These are phyloP conservation scores for Plectosphaerella plurivora DNA, from an alignment of 2,329 filamentous ascomycete species.

Conservation along the genomic window DNA sequence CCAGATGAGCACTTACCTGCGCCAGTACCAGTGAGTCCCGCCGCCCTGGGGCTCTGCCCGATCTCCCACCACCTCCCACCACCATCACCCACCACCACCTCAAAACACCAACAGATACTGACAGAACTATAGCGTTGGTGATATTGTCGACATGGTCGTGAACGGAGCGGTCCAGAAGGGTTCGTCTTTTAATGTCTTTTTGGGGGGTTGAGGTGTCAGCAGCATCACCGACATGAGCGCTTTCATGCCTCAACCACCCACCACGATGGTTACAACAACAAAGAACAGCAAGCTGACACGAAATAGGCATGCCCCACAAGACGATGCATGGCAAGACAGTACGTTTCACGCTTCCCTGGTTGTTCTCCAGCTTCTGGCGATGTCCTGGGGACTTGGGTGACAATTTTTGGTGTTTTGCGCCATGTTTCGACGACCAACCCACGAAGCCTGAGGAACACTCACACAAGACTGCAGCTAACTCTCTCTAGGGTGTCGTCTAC, in stretches of 20 bases:
- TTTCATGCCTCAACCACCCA: no score
- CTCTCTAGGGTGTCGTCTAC: constrained; percentile 71
- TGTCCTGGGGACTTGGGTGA: no score
- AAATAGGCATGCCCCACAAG: constrained; percentile 89
- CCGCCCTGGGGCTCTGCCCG: neutral
- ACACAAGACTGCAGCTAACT: no score
- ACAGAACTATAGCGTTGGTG: constrained; percentile 70
- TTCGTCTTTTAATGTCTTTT: constrained; percentile 28
- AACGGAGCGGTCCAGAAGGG: constrained; percentile 99
- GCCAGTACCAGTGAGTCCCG: constrained; percentile 68
- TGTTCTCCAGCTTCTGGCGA: no score
- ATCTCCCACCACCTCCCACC: no score
- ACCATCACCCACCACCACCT: no score
- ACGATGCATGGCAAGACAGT: constrained; percentile 97
- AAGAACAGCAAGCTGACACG: constrained; percentile 21
- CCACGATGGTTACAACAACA: neutral
- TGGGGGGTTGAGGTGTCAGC: neutral
- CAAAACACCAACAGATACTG: constrained; percentile 24
- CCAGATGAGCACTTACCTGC: constrained; percentile 88
- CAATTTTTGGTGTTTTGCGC: no score
- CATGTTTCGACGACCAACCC: no score
- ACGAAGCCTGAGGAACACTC: no score
- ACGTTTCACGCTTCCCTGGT: no score
- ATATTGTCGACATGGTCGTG: constrained; percentile 97
- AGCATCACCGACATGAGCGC: no score